Conservation (phyloP, 108 stramenopile species). For the Fragilaria crotonensis region DNA sequence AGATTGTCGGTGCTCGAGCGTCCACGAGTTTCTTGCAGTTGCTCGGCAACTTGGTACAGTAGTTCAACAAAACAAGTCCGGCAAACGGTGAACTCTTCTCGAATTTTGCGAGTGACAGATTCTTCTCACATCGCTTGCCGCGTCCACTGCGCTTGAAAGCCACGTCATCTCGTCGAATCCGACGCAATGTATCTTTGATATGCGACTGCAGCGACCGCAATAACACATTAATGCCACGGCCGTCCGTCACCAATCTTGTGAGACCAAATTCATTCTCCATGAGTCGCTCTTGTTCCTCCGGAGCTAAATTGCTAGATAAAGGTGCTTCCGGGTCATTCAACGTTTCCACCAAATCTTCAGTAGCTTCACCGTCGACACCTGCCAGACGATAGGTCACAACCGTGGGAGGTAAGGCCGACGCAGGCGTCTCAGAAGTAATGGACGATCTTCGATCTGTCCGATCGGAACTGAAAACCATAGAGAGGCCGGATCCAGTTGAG, state of each 20-base stretch:
- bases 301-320: slow-evolving; percentile 11
- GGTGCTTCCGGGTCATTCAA: slow-evolving; percentile 72
- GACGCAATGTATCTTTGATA: slow-evolving; percentile 39
- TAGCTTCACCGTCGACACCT: slow-evolving; percentile 86
- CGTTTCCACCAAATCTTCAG: slow-evolving; percentile 71
- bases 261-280: slow-evolving; percentile 78
- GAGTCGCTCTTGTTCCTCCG: slow-evolving; percentile 33
- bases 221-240: slow-evolving; percentile 48
- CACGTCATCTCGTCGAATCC: slow-evolving; percentile 68
- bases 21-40: slow-evolving; percentile 67
- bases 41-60: slow-evolving; percentile 53
- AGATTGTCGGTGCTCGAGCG: slow-evolving; percentile 67
- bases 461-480: slow-evolving; percentile 56
- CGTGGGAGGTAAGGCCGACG: slow-evolving; percentile 55
- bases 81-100: slow-evolving; percentile 45
- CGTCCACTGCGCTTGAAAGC: not conserved
- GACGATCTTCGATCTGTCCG: slow-evolving; percentile 13
- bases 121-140: slow-evolving; percentile 7
- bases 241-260: slow-evolving; percentile 43
- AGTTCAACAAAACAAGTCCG: slow-evolving; percentile 44
- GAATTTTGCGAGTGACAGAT: slow-evolving; percentile 37
- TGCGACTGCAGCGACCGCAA: slow-evolving; percentile 50
- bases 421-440: slow-evolving; percentile 38
- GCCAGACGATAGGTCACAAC: slow-evolving; percentile 71
- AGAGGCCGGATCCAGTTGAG: slow-evolving; percentile 47